Evolutionary conservation across 1,139 yeast genomes (phyloP).

Genomic region (Suhomyces taliae): DNA sequence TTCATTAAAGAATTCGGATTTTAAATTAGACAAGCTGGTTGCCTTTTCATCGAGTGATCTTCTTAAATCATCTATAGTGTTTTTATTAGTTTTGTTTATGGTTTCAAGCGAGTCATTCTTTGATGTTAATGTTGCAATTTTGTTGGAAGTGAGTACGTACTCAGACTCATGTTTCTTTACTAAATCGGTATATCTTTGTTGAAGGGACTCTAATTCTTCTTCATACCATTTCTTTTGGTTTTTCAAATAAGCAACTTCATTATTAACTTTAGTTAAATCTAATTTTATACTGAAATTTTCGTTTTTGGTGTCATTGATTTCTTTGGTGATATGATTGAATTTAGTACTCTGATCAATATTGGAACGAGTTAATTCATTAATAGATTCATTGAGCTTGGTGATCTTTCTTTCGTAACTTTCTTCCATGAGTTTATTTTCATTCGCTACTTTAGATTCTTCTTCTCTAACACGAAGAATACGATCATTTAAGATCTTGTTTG

Average conservation of each 20-base stretch:
- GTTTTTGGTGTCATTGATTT: constrained; percentile 36
- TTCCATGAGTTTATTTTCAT: constrained; percentile 27
- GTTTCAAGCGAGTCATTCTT: constrained; percentile 27
- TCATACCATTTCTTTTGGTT: constrained; percentile 52
- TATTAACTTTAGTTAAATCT: constrained; percentile 39
- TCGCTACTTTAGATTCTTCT: constrained; percentile 29
- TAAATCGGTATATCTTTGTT: constrained; percentile 38
- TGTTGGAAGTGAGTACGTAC: constrained; percentile 29
- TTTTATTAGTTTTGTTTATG: constrained; percentile 15
- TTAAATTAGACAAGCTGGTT: constrained; percentile 33
- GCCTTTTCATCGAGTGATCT: constrained; percentile 47
- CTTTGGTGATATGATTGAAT: constrained; percentile 38
- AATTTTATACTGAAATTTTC: constrained; percentile 44
- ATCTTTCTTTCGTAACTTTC: constrained; percentile 44
- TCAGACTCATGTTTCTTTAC: constrained; percentile 43
- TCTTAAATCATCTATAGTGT: constrained; percentile 30
- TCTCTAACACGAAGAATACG: constrained; percentile 13
- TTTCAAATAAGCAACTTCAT: constrained; percentile 35
- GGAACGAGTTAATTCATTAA: constrained; percentile 48
- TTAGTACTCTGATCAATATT: constrained; percentile 49
- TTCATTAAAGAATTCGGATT: constrained; percentile 28
- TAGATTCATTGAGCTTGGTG: constrained; percentile 49
- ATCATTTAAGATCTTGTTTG: constrained; percentile 12
- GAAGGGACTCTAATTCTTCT: constrained; percentile 41
- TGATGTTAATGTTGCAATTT: constrained; percentile 28